Conservation (phyloP, 352 stramenopile genomes). For the Globisporangium apiculatum region DNA sequence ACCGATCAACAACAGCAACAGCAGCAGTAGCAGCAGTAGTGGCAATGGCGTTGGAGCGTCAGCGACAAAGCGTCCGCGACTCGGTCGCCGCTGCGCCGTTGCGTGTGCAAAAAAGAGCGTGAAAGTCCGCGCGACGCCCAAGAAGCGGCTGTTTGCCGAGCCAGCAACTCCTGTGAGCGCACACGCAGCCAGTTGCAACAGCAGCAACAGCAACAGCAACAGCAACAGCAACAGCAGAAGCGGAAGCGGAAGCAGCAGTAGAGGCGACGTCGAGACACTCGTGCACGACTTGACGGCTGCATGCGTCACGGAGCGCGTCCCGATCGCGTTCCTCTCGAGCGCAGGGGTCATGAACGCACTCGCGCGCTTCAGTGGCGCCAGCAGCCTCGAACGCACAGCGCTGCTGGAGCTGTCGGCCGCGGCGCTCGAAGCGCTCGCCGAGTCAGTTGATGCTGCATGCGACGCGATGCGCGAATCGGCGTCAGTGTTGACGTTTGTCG, state of each 20-base stretch:
- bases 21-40: too few species aligned
- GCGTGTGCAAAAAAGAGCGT: too few species aligned
- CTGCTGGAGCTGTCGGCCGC: not conserved
- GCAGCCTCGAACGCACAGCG: not conserved
- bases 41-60: not conserved
- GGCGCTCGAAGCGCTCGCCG: not conserved
- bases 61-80: not conserved
- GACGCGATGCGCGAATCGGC: slow-evolving; percentile 3
- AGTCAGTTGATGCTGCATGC: not conserved
- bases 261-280: not conserved
- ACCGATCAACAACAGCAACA: not conserved
- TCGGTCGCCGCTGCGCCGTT: not conserved
- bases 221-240: too few species aligned
- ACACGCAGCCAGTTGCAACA: too few species aligned
- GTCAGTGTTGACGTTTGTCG: slow-evolving; percentile 6
- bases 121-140: not conserved
- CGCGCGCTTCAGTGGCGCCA: not conserved
- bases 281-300: slow-evolving; percentile 4
- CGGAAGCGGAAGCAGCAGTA: too few species aligned
- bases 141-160: slow-evolving; percentile 10
- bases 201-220: too few species aligned
- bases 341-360: not conserved
- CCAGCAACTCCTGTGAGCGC: too few species aligned
- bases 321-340: slow-evolving; percentile 10
- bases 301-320: slow-evolving; percentile 11